These are phyloP conservation scores for Aurifilum marmelostoma DNA, from an alignment of 2,329 filamentous ascomycete species.

Conservation along the genomic window DNA sequence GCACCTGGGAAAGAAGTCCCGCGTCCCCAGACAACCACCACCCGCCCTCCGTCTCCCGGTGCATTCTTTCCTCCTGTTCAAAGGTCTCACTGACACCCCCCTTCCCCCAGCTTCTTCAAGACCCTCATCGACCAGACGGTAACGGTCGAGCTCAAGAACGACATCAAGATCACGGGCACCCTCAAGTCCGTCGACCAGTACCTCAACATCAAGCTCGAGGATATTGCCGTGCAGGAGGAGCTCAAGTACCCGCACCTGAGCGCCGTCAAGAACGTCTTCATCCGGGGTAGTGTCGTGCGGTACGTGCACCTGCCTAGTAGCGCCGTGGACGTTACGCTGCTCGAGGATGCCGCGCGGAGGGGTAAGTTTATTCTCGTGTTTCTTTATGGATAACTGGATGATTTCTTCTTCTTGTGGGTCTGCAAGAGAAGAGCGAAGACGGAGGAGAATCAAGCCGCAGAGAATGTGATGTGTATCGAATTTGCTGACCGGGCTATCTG, in stretches of 20 bases:
- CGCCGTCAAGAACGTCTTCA: slow-evolving; percentile 94
- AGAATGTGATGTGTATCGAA: background rate
- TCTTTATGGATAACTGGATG: background rate
- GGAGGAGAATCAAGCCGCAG: too few relatives aligned
- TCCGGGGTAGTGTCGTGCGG: slow-evolving; percentile 87
- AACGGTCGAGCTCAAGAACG: slow-evolving; percentile 98
- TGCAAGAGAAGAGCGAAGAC: too few relatives aligned
- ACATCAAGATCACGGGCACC: slow-evolving; percentile 93
- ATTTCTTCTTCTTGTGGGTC: too few relatives aligned
- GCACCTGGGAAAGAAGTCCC: background rate
- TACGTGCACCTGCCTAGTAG: slow-evolving; percentile 86
- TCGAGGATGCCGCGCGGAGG: slow-evolving; percentile 90
- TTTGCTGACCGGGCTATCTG: slow-evolving; percentile 8
- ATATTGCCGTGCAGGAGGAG: slow-evolving; percentile 91
- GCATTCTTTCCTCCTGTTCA: background rate
- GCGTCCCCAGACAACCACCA: too few relatives aligned
- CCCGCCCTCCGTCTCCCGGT: background rate
- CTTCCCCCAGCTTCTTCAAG: slow-evolving; percentile 82
- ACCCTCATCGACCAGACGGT: slow-evolving; percentile 97
- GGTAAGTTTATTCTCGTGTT: slow-evolving; percentile 61
- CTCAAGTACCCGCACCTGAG: slow-evolving; percentile 90
- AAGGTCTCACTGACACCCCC: too few relatives aligned
- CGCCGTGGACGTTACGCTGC: slow-evolving; percentile 80
- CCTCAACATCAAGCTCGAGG: slow-evolving; percentile 98
- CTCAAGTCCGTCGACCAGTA: slow-evolving; percentile 98